Evolutionary conservation across 108 stramenopile genomes (phyloP), one percentile per base, ranked within the genome.

Genomic region (Nitzschia sp.): DNA sequence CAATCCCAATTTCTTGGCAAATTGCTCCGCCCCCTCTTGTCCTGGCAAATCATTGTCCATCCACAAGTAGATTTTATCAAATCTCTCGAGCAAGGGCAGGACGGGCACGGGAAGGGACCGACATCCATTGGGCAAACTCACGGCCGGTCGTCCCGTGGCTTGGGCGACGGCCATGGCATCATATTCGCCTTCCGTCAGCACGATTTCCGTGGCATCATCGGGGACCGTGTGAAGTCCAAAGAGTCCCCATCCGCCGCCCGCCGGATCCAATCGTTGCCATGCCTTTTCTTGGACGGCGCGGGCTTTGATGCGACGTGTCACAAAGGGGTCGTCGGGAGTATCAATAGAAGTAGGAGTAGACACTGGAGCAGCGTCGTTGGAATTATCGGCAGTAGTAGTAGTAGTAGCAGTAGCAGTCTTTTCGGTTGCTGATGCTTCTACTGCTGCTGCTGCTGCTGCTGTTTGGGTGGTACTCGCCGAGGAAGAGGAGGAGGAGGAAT

Each of bases 141-240:
- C 87, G 16, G 90, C 85, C 9, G 74, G 81, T 17, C 78, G 55
- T 28, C 91, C 94, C 0, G 98, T 99, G 8, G 91, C 96, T 73
- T 99, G 96, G 52, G 82, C 83, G 0, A 99, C 97, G 2, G 98
- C 96, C 97, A 99, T 97, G 61, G 98, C 98, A 76, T 99, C 98
- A 60, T 94, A 97, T 71, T 99, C 98, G 25, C 98, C 98, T 78
- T 99, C 98, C 23, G 97, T 98, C 31, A 99, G 21, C 6, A 99
- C 89, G 35, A 99, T 73, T 60, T 83, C 76, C 6, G 72, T 93
- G 25, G 80, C 84, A 48, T 84, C 72, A 8, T 59, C 47, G 3
- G 90, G 87, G 36, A 99, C 80, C 0, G 95, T 95, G 61, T 99
- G 97, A 77, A 81, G 91, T 0, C 98, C 98, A 76, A 99, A 99